Evolutionary conservation across 257 asterid genomes (phyloP), one percentile per base, ranked within the genome.

Genomic region (Gynochthodes officinalis): DNA sequence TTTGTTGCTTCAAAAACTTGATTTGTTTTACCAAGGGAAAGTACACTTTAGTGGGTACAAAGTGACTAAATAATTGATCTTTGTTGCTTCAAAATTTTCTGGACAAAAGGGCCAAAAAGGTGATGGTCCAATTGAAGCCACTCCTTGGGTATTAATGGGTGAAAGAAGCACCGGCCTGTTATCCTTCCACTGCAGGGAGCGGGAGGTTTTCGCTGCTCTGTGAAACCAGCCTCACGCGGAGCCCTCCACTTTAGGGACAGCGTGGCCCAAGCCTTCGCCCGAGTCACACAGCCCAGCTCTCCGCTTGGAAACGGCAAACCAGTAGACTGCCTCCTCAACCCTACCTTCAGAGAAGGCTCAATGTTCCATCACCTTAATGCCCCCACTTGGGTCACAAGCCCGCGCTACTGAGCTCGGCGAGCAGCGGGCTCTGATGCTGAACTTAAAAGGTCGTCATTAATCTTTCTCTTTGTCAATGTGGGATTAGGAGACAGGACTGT

Each of bases 161-260:
- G 23, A 1, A 0, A 1, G 58, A 0, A 14, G 33, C 71, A 77
- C 77, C 44, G 39, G 48, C 59, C 60, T 35, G 77, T 72, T 25
- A 40, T 72, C 81, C 70, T 33, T 71, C 77, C 77, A 77, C 81
- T 63, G 70, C 81, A 12, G 0, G 21, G 73, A 77, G 74, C 23
- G 69, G 54, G 70, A 7, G 48, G 70, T 65, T 12, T 14, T 77
- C 81, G 81, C 64, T 77, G 81, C 77, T 71, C 81, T 77, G 73
- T 76, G 57, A 71, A 64, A 4, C 81, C 81, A 77, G 73, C 70
- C 77, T 72, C 30, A 67, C 77, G 81, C 74, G 0, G 27, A n/a
- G 23, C 74, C 70, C 81, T 35, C 70, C 64, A 2, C 73, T 77
- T 16, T 35, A 77, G 30, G 69, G 12, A 16, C 46, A 7, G 18